These are phyloP conservation scores for Alternaria viburni DNA, from an alignment of 2,329 filamentous ascomycete species.

Conservation along the genomic window DNA sequence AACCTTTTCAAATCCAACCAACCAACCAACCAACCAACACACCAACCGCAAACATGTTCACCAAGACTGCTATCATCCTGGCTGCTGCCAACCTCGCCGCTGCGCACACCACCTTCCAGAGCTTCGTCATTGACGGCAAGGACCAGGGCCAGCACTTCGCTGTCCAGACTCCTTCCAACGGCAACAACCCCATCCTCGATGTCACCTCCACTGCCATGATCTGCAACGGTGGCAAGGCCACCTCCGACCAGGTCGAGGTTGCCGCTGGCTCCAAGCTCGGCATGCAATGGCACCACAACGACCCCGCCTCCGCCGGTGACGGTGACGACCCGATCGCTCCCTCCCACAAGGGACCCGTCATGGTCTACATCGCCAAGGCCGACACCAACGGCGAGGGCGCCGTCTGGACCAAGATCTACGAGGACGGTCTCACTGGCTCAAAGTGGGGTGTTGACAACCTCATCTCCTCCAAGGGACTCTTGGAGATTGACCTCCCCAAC, in stretches of 20 bases:
- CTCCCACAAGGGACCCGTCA: constrained; percentile 61
- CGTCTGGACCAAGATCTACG: constrained; percentile 58
- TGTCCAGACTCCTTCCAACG: constrained; percentile 53
- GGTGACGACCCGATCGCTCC: constrained; percentile 60
- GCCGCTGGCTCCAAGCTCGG: constrained; percentile 55
- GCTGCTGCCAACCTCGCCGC: constrained; percentile 43
- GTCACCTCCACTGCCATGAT: constrained; percentile 44
- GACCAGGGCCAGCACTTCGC: constrained; percentile 44
- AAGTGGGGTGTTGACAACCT: constrained; percentile 51
- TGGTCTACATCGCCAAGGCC: constrained; percentile 58
- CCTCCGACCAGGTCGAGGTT: constrained; percentile 53
- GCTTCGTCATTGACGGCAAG: constrained; percentile 51
- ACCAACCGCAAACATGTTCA: constrained; percentile 38
- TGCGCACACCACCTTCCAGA: constrained; percentile 48
- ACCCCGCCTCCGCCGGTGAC: constrained; percentile 25
- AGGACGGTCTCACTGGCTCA: constrained; percentile 43
- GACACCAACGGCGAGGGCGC: constrained; percentile 53
- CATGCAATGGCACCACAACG: constrained; percentile 60
- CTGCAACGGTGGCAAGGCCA: constrained; percentile 44
- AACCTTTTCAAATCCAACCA: constrained; percentile 12
- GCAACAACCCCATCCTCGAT: constrained; percentile 47
- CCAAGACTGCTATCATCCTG: constrained; percentile 39
- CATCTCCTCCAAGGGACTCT: constrained; percentile 49
- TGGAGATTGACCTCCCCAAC: constrained; percentile 48
- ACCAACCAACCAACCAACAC: constrained; percentile 21